Evolutionary conservation across 2,329 filamentous ascomycete species (phyloP).

Genomic region (Arthrobotrys musiformis): DNA sequence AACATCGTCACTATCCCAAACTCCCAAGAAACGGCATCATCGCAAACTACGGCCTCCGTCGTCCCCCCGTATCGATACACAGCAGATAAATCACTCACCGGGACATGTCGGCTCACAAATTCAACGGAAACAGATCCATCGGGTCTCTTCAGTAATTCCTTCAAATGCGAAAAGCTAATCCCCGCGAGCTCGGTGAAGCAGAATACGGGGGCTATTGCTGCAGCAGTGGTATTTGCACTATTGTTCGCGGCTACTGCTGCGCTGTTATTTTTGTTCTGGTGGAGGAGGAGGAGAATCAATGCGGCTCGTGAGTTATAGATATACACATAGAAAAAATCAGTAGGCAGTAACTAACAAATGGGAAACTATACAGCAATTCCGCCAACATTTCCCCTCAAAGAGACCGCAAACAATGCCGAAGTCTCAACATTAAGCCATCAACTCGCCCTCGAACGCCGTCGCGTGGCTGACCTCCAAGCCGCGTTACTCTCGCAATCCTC

Average conservation of each 20-base stretch:
- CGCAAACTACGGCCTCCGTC: background rate
- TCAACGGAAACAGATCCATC: background rate
- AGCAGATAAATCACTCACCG: conserved; percentile 17
- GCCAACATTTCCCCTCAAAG: conserved; percentile 11
- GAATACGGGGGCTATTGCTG: conserved; percentile 25
- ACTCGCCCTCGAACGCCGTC: conserved; percentile 34
- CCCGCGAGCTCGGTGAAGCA: conserved; percentile 24
- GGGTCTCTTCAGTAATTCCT: conserved; percentile 10
- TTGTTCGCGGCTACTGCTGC: conserved; percentile 22
- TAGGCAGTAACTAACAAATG: background rate
- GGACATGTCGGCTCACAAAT: conserved; percentile 28
- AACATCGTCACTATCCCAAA: background rate
- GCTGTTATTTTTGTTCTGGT: conserved; percentile 26
- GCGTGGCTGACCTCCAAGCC: conserved; percentile 33
- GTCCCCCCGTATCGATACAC: conserved; percentile 13
- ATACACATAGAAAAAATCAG: background rate
- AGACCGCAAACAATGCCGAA: conserved; percentile 5
- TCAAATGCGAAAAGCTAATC: conserved; percentile 27
- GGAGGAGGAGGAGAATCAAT: conserved; percentile 10
- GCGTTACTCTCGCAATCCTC: conserved; percentile 31
- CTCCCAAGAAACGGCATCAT: background rate
- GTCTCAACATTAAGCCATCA: conserved; percentile 20
- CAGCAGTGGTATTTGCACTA: conserved; percentile 29
- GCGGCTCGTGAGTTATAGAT: background rate
- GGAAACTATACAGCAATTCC: background rate